Evolutionary conservation across 345 rosid species (phyloP).

Genomic region (Punica granatum): DNA sequence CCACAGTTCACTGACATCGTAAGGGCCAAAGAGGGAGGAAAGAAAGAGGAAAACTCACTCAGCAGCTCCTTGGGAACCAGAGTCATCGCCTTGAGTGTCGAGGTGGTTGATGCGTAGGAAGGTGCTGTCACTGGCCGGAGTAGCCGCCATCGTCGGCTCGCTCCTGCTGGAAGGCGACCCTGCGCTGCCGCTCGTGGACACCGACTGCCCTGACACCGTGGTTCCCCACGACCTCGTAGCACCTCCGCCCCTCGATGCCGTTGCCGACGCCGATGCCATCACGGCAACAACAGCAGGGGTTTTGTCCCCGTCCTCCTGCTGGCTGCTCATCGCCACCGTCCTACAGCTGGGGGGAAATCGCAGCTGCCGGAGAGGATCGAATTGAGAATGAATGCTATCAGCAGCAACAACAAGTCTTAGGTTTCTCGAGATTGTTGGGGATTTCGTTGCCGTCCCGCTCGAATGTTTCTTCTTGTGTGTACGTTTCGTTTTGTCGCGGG

Average conservation of each 20-base stretch:
- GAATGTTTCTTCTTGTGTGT: not conserved
- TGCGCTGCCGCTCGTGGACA: conserved; percentile 54
- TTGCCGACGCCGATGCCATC: conserved; percentile 27
- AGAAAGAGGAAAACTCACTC: conserved; percentile 32
- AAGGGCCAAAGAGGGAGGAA: too few relatives aligned
- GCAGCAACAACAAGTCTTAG: not conserved
- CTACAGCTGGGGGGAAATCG: not conserved
- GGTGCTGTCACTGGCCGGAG: conserved; percentile 62
- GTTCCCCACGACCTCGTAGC: conserved; percentile 85
- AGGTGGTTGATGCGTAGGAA: conserved; percentile 58
- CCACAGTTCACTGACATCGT: too few relatives aligned
- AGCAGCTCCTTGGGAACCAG: conserved; percentile 71
- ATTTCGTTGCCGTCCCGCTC: not conserved
- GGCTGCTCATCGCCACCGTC: conserved; percentile 20
- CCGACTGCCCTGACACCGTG: conserved; percentile 13
- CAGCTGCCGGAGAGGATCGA: not conserved
- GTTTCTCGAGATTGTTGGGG: conserved; percentile 1
- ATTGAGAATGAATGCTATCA: not conserved
- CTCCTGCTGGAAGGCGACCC: conserved; percentile 93
- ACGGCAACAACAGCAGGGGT: conserved; percentile 14
- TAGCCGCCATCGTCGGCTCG: conserved; percentile 52
- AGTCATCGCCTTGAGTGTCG: conserved; percentile 89
- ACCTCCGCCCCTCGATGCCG: conserved; percentile 23
- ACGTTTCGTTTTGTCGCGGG: not conserved
- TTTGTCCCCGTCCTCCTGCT: conserved; percentile 50